Percentiles rank a stretch among this genome's conserved stretches.
Conservation (phyloP, 257 asterid genomes). For the Salvia splendens region DNA sequence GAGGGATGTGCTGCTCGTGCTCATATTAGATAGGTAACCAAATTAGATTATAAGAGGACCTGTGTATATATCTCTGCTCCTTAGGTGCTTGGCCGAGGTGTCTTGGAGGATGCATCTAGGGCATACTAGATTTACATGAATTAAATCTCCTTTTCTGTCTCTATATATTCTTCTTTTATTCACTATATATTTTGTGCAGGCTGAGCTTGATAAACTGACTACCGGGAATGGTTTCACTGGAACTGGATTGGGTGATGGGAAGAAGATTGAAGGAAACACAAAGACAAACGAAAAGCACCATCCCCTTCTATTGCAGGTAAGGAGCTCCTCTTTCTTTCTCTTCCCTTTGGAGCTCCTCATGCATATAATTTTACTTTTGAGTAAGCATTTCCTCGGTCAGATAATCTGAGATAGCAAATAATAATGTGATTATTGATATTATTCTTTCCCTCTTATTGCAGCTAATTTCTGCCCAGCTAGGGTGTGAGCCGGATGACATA, state of each 20-base stretch:
- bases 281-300: slow-evolving; percentile 59
- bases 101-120: slow-evolving; percentile 6
- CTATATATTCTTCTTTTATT: slow-evolving; percentile 10
- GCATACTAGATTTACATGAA: slow-evolving; percentile 9
- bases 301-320: slow-evolving; percentile 81
- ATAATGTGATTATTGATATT: slow-evolving; percentile 5
- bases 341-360: slow-evolving; percentile 16
- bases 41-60: not conserved
- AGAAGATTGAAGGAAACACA: slow-evolving; percentile 39
- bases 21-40: not conserved
- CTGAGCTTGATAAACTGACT: slow-evolving; percentile 70
- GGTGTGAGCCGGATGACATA: slow-evolving; percentile 81
- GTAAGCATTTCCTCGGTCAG: slow-evolving; percentile 10
- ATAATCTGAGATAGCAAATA: not conserved
- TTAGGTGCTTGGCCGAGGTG: not conserved
- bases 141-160: not conserved
- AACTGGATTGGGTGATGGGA: slow-evolving; percentile 43
- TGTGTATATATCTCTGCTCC: not conserved
- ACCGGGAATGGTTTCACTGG: slow-evolving; percentile 48
- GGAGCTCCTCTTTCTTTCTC: slow-evolving; percentile 8
- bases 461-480: slow-evolving; percentile 74
- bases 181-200: slow-evolving; percentile 45
- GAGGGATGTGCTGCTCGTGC: not conserved
- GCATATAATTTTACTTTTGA: not conserved
- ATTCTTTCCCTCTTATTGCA: slow-evolving; percentile 36